Conservation (phyloP, 306 rosid genomes). For the Trifolium fragiferum region DNA sequence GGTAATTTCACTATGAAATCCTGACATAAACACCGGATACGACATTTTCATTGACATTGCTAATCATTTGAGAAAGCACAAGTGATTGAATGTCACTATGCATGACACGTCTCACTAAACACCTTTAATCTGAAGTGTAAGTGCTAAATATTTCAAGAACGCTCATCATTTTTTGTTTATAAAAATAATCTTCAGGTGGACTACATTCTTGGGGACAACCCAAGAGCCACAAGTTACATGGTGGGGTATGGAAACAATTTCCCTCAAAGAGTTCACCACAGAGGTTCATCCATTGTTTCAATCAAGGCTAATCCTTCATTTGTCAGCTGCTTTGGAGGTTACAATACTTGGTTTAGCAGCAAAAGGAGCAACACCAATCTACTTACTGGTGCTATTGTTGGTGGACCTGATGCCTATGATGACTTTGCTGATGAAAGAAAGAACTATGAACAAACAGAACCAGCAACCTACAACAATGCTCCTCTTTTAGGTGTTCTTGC, state of each 20-base stretch:
- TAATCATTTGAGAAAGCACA: too few relatives aligned
- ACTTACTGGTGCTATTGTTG: slow-evolving; percentile 88
- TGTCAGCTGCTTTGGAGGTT: slow-evolving; percentile 90
- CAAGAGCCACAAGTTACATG: slow-evolving; percentile 94
- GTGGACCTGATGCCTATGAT: slow-evolving; percentile 98
- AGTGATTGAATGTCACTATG: too few relatives aligned
- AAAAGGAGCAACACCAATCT: slow-evolving; percentile 83
- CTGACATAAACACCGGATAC: neutral
- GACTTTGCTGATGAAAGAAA: slow-evolving; percentile 95
- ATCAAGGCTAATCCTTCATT: slow-evolving; percentile 73
- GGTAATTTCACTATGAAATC: slow-evolving; percentile 49
- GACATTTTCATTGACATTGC: neutral
- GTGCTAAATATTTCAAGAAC: neutral
- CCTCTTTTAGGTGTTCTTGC: slow-evolving; percentile 91
- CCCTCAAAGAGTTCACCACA: slow-evolving; percentile 89
- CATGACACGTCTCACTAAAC: neutral
- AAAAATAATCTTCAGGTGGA: slow-evolving; percentile 65
- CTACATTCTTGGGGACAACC: slow-evolving; percentile 95
- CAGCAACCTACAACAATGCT: slow-evolving; percentile 99
- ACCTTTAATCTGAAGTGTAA: neutral
- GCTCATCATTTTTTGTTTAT: neutral
- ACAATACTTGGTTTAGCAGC: slow-evolving; percentile 85
- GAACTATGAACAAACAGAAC: slow-evolving; percentile 95
- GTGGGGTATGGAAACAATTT: slow-evolving; percentile 91
- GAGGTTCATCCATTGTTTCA: slow-evolving; percentile 95